Evolutionary conservation across 371 early-diverging fungal genomes (phyloP), one percentile per base, ranked within the genome.

Genomic region (Umbelopsis sp.): DNA sequence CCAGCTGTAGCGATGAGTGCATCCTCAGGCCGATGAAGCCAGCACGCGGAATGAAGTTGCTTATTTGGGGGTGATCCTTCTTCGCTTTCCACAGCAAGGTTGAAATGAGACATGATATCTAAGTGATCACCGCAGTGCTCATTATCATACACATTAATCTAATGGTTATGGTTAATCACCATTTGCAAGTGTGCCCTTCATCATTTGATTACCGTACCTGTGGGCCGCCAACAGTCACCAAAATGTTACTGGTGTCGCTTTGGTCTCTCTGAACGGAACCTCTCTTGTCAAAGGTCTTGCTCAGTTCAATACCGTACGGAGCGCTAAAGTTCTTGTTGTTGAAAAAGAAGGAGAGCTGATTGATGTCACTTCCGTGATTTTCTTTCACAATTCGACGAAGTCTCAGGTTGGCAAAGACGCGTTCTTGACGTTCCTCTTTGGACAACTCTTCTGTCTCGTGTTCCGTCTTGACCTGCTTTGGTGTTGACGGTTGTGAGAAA

Each of bases 71-170:
- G 35, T n/a, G 48, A 46, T 16, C 57, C 53, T n/a, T 70, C 74
- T 24, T 76, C 80, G 9, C 72, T 75, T 22, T 74, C 77, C 32
- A 77, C 71, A 18, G 79, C 76, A 22, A 92, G 72, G 57, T 89
- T 84, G 71, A 89, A 96, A 72, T 96, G 92, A 9, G 94, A 93
- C 92, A 95, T 94, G 69, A 95, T 91, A 74, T 96, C 95, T 72
- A 96, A 78, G 68, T 96, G 96, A 68, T 94, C 94, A 14, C 94
- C 95, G 67, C 93, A 93, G 72, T 96, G 94, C 76, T 94, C 94
- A 77, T 96, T 96, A 74, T 96, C 96, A 69, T 93, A 96, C 8
- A 94, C 82, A 67, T 89, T 94, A 25, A 92, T 86, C 90, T 95
- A 70, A 45, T 12, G 16, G 53, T 25, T 4, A 29, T 32, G 24